Evolutionary conservation across 2,329 filamentous ascomycete species (phyloP).

Genomic region (Monilinia fructigena): DNA sequence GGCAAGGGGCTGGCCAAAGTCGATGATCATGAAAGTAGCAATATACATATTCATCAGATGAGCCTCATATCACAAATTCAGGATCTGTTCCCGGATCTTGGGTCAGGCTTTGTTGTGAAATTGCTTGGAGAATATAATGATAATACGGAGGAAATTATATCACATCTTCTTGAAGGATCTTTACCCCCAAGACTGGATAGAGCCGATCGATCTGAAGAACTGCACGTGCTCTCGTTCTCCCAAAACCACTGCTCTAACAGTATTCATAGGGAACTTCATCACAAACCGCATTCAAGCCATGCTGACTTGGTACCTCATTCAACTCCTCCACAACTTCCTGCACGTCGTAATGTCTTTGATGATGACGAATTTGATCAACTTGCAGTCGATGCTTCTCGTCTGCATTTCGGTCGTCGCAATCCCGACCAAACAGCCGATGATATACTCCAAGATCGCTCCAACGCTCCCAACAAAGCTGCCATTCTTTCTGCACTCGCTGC

Average conservation of each 20-base stretch:
- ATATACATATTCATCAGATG: constrained; percentile 71
- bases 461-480: constrained; percentile 73
- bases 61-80: constrained; percentile 87
- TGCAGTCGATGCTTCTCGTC: constrained; percentile 59
- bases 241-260: constrained; percentile 13
- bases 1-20: constrained; percentile 56
- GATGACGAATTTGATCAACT: constrained; percentile 77
- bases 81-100: constrained; percentile 86
- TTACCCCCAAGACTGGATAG: constrained; percentile 66
- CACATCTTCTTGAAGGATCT: constrained; percentile 76
- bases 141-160: constrained; percentile 74
- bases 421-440: constrained; percentile 66
- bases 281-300: constrained; percentile 33
- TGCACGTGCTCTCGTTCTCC: constrained; percentile 31
- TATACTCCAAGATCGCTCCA: constrained; percentile 63
- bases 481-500: constrained; percentile 84
- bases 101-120: constrained; percentile 75
- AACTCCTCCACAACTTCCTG: constrained; percentile 56
- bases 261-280: constrained; percentile 29
- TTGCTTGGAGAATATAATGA: constrained; percentile 78
- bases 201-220: constrained; percentile 62
- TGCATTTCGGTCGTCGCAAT: constrained; percentile 77
- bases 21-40: constrained; percentile 30
- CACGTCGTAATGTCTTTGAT: constrained; percentile 74
- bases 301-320: constrained; percentile 56